These are phyloP conservation scores for carrot (Daucus carota) DNA, from an alignment of 129 eudicot genomes.

Conservation along the genomic window DH1_v3.0 NC_030385.2:41420001-41420500, in stretches of 20 bases:
- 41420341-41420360: neutral
- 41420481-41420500: neutral
- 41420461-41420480: neutral
- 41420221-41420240: too few species aligned
- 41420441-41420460: neutral
- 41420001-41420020: constrained; percentile 60
- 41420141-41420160: neutral
- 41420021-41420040: constrained; percentile 62
- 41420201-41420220: neutral
- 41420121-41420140: neutral
- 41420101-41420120: neutral
- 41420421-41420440: neutral
- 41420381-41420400: too few species aligned
- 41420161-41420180: neutral
- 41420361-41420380: neutral
- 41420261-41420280: neutral
- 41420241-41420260: neutral
- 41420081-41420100: constrained; percentile 39
- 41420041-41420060: constrained; percentile 50
- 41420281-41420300: neutral
- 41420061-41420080: constrained; percentile 43
- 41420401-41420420: neutral
- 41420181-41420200: neutral
- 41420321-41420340: neutral
- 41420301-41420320: neutral